phyloP scores from a whole-genome alignment of 805 yeast species.

The Candida khao-thaluensis region DNA sequence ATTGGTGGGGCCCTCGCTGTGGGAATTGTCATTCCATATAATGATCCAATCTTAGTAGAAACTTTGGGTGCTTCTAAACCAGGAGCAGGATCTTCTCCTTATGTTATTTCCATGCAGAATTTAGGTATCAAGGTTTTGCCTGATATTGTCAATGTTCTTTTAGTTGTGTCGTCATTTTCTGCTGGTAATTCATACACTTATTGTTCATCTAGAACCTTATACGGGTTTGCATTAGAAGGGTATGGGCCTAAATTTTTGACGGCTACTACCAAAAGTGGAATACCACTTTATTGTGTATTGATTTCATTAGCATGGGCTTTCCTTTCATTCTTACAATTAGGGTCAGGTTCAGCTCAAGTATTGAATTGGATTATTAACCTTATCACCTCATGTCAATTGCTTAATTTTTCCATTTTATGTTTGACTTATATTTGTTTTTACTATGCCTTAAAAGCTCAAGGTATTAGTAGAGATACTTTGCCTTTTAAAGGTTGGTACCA shows the following conservation, averaged over 20 bases:
- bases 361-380: slow-evolving; percentile 34
- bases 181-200: slow-evolving; percentile 51
- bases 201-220: slow-evolving; percentile 47
- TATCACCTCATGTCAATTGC: slow-evolving; percentile 31
- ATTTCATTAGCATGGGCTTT: slow-evolving; percentile 53
- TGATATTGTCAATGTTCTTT: slow-evolving; percentile 43
- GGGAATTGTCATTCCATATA: slow-evolving; percentile 71
- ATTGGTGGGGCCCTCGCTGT: slow-evolving; percentile 74
- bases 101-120: slow-evolving; percentile 51
- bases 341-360: slow-evolving; percentile 29
- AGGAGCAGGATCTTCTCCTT: slow-evolving; percentile 61
- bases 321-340: slow-evolving; percentile 61
- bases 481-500: slow-evolving; percentile 39
- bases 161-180: slow-evolving; percentile 45
- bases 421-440: slow-evolving; percentile 61
- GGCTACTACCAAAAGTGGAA: slow-evolving; percentile 46
- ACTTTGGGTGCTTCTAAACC: slow-evolving; percentile 61
- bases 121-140: slow-evolving; percentile 43
- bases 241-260: slow-evolving; percentile 45
- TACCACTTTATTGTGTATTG: slow-evolving; percentile 46
- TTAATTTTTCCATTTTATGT: slow-evolving; percentile 31
- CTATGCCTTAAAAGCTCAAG: slow-evolving; percentile 43
- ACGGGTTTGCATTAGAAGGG: slow-evolving; percentile 47
- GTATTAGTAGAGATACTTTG: slow-evolving; percentile 28
- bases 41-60: slow-evolving; percentile 57